Conservation (phyloP, 306 rosid genomes). For the Lathyrus sativus region DNA sequence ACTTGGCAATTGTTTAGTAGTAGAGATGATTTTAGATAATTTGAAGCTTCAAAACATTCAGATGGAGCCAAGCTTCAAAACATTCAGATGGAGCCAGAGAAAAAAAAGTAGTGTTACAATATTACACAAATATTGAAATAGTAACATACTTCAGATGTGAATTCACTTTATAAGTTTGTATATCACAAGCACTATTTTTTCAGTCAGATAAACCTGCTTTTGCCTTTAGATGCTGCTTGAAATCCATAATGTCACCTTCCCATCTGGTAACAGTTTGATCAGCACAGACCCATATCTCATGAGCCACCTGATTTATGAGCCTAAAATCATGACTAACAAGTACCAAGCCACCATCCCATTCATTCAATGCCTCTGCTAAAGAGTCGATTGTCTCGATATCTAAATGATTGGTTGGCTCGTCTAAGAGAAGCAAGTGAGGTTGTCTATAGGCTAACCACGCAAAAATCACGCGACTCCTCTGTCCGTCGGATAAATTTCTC, state of each 20-base stretch:
- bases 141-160: constrained; percentile 33
- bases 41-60: too few relatives aligned
- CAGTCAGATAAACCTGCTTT: constrained; percentile 80
- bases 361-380: constrained; percentile 90
- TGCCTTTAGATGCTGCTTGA: constrained; percentile 74
- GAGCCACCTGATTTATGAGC: constrained; percentile 96
- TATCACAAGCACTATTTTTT: constrained; percentile 10
- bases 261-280: constrained; percentile 84
- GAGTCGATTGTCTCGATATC: constrained; percentile 98
- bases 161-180: too few relatives aligned
- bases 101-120: too few relatives aligned
- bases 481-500: constrained; percentile 97
- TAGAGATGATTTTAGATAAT: too few relatives aligned
- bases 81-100: too few relatives aligned
- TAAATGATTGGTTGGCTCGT: constrained; percentile 96
- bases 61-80: too few relatives aligned
- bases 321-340: constrained; percentile 98
- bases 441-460: constrained; percentile 97
- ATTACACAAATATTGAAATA: neutral
- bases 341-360: constrained; percentile 98
- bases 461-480: constrained; percentile 89
- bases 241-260: constrained; percentile 94
- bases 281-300: constrained; percentile 96
- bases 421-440: constrained; percentile 86
- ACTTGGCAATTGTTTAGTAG: neutral